These are phyloP conservation scores for baker's yeast (Saccharomyces cerevisiae) DNA, from an alignment of 805 yeast genomes.

Conservation along the genomic window DNA sequence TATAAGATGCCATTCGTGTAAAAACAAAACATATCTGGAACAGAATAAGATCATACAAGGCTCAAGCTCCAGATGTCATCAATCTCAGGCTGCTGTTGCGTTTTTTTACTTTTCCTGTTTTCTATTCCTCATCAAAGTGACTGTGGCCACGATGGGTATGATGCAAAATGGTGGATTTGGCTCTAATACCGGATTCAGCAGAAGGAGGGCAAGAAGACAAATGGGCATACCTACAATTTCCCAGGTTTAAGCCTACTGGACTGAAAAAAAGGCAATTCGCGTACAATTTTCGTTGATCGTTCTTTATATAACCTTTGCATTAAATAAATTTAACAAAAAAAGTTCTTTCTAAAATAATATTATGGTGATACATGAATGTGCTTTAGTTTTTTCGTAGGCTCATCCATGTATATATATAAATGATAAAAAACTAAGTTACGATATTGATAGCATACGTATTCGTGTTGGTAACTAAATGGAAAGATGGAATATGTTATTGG, in stretches of 20 bases:
- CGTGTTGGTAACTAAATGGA: background rate
- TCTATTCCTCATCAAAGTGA: conserved; percentile 58
- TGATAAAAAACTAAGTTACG: background rate
- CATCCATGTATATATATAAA: background rate
- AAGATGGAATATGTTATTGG: background rate
- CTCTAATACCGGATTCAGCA: conserved; percentile 22
- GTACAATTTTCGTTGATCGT: background rate
- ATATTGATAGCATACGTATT: background rate
- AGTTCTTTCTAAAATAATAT: background rate
- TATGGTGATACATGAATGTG: background rate
- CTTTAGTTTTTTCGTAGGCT: background rate
- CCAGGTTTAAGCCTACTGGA: conserved; percentile 50
- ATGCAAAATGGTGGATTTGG: conserved; percentile 21
- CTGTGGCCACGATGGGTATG: conserved; percentile 14
- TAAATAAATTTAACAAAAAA: background rate
- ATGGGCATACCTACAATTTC: conserved; percentile 87
- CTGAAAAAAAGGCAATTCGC: background rate
- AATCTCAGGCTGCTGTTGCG: conserved; percentile 79
- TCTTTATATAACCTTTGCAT: background rate
- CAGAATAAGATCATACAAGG: conserved; percentile 69
- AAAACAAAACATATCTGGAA: conserved; percentile 55
- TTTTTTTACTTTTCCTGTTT: conserved; percentile 80
- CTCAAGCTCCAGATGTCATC: conserved; percentile 78
- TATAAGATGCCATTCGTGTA: conserved; percentile 79
- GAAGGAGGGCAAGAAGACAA: conserved; percentile 41